These are phyloP conservation scores for Zymoseptoria passerinii DNA, from an alignment of 2,329 filamentous ascomycete species.

Conservation along the genomic window DNA sequence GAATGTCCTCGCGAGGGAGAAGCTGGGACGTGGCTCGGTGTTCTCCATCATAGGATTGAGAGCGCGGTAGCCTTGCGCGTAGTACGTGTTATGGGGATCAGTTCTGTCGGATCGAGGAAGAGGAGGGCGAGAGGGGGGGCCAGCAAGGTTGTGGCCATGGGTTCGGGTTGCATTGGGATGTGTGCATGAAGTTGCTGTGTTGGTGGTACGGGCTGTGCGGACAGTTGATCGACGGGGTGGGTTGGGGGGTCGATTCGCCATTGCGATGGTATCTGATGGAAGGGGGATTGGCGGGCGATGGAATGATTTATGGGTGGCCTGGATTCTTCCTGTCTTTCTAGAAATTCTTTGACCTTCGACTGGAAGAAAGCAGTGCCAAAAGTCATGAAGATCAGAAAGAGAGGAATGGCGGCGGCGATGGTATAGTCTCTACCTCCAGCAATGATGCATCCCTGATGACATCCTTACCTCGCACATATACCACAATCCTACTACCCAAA, in stretches of 20 bases:
- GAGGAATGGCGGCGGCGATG: not conserved
- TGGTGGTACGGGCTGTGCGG: slow-evolving; percentile 5
- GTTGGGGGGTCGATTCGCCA: not conserved
- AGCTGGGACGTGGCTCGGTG: slow-evolving; percentile 14
- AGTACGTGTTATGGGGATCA: slow-evolving; percentile 22
- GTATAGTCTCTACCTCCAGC: not conserved
- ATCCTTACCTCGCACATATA: not conserved
- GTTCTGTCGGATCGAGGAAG: not conserved
- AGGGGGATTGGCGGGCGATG: not conserved
- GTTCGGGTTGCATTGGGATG: no score
- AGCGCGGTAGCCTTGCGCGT: slow-evolving; percentile 20
- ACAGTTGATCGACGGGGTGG: slow-evolving; percentile 3
- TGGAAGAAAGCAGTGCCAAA: no score
- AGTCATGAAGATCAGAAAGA: not conserved
- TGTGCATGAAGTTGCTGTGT: not conserved
- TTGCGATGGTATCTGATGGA: not conserved
- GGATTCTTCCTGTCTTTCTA: not conserved
- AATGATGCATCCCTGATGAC: not conserved
- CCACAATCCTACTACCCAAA: not conserved
- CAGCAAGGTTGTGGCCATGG: slow-evolving; percentile 10
- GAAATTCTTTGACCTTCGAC: no score
- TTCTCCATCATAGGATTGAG: slow-evolving; percentile 22
- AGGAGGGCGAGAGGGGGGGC: slow-evolving; percentile 1
- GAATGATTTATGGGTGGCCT: not conserved
- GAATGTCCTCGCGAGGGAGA: slow-evolving; percentile 21